phyloP scores from a whole-genome alignment of 257 asterid species.

The Solanum dulcamara region DNA sequence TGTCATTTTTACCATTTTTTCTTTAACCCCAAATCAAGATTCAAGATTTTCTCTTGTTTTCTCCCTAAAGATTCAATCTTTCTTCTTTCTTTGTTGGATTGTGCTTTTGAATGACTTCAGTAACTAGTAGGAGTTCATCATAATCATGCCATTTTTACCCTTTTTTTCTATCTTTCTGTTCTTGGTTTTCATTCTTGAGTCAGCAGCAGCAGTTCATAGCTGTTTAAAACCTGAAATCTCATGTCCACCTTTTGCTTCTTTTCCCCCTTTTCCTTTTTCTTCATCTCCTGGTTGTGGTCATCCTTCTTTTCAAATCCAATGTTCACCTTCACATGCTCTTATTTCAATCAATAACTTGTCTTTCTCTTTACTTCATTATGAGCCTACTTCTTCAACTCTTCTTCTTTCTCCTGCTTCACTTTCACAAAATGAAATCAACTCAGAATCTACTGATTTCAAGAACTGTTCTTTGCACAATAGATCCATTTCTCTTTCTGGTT shows the following conservation, averaged over 20 bases:
- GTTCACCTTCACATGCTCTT: constrained; percentile 40
- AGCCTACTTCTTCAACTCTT: constrained; percentile 45
- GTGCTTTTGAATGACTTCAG: constrained; percentile 2
- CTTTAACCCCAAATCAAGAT: constrained; percentile 1
- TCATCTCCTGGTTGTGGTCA: constrained; percentile 81
- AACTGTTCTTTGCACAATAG: constrained; percentile 37
- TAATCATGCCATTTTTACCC: constrained; percentile 9
- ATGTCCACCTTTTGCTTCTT: constrained; percentile 67
- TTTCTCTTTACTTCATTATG: constrained; percentile 51
- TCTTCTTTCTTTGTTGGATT: neutral
- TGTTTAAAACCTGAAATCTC: constrained; percentile 16
- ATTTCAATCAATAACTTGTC: constrained; percentile 44
- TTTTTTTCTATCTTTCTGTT: neutral
- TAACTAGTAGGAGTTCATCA: neutral
- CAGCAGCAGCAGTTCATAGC: constrained; percentile 8
- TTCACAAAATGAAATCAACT: neutral
- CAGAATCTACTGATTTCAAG: neutral
- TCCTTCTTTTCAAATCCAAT: constrained; percentile 73
- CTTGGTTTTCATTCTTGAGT: constrained; percentile 4
- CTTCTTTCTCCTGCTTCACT: constrained; percentile 32
- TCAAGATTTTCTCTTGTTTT: neutral
- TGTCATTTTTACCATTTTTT: constrained; percentile 7
- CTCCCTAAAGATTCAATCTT: neutral
- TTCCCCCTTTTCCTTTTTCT: constrained; percentile 78
- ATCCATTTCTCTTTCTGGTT: constrained; percentile 49